A percentile compares a stretch with the other conserved stretches of the same genome.
phyloP scores from a whole-genome alignment of 2,329 filamentous ascomycete genomes.

The Aspergillus pseudonomiae region DNA sequence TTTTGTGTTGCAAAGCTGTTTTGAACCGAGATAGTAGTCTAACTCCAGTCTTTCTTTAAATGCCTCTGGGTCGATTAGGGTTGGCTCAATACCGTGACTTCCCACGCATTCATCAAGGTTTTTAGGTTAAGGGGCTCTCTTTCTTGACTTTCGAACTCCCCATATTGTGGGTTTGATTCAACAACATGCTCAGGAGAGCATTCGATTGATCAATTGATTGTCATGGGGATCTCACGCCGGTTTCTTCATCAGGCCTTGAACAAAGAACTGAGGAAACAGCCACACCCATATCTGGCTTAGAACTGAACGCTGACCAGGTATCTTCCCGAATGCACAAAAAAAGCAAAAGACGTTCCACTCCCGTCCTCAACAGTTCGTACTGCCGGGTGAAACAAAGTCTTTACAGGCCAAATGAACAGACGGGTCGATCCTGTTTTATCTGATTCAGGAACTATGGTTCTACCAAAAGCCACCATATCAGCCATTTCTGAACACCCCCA shows the following conservation, averaged over 20 bases:
- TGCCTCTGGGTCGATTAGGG: not conserved
- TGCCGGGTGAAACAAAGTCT: not conserved
- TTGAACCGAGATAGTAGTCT: not conserved
- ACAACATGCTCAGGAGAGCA: not conserved
- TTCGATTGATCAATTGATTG: not conserved
- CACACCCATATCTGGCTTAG: not conserved
- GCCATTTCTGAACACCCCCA: not conserved
- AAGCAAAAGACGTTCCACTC: not conserved
- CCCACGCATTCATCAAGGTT: not conserved
- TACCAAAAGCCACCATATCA: not conserved
- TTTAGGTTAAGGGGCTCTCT: not conserved
- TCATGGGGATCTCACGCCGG: not conserved
- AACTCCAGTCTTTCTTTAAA: conserved; percentile 2
- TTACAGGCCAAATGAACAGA: not conserved
- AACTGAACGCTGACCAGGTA: not conserved
- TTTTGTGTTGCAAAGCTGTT: conserved; percentile 20
- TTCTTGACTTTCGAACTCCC: not conserved
- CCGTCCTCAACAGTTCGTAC: not conserved
- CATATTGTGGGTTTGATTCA: not conserved
- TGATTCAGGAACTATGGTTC: not conserved
- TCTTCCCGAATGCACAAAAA: no score
- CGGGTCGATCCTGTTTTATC: not conserved
- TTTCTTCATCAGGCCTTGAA: not conserved
- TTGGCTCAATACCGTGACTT: conserved; percentile 1
- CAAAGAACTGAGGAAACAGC: not conserved